Evolutionary conservation across 176 grass and related monocot genomes (phyloP).

Genomic region (Bromus sterilis): DNA sequence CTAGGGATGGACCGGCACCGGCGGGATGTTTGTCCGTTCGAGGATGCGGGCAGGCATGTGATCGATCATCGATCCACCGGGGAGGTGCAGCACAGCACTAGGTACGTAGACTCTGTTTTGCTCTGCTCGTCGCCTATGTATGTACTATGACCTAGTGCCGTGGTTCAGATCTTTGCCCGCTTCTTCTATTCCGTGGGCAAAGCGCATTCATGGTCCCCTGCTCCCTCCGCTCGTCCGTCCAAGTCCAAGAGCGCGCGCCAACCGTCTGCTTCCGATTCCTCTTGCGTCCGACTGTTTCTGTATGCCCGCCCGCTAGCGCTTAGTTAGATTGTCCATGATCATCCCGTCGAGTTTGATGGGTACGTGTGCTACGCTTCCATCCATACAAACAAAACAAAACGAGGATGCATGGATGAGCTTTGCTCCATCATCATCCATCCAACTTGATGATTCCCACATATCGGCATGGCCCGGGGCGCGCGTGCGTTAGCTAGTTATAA

Average conservation of each 20-base stretch:
- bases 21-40: background rate
- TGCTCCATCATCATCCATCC: too few relatives aligned
- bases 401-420: background rate
- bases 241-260: background rate
- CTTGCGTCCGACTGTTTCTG: background rate
- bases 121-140: background rate
- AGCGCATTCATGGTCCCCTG: background rate
- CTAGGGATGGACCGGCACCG: too few relatives aligned
- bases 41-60: too few relatives aligned
- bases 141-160: too few relatives aligned
- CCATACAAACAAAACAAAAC: background rate
- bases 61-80: background rate
- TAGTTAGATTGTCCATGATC: background rate
- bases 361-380: background rate
- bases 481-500: background rate
- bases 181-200: background rate
- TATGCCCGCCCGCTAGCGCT: background rate
- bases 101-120: background rate
- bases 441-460: background rate
- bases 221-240: background rate
- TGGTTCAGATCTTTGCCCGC: background rate
- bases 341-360: background rate
- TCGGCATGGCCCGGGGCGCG: background rate
- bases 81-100: background rate
- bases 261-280: background rate